phyloP scores from a whole-genome alignment of 805 yeast genomes.

The Cyberlindnera petersonii region DNA sequence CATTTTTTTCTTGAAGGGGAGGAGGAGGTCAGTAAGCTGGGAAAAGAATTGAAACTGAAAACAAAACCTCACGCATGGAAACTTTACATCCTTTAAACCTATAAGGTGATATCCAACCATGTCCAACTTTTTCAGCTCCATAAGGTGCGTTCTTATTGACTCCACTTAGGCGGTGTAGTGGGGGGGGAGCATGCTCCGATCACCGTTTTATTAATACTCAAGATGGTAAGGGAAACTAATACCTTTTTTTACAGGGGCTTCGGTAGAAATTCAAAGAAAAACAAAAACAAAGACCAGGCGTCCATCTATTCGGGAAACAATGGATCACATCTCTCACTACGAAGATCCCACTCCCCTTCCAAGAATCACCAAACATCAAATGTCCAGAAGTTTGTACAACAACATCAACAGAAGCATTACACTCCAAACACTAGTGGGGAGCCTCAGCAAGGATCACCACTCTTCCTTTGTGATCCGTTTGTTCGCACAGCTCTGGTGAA shows the following conservation, averaged over 20 bases:
- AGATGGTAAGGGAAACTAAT: too few species aligned
- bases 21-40: too few species aligned
- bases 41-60: too few species aligned
- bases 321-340: conserved; percentile 44
- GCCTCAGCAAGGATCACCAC: conserved; percentile 24
- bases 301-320: conserved; percentile 38
- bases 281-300: conserved; percentile 32
- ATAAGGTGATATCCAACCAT: too few species aligned
- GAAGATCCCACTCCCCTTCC: conserved; percentile 42
- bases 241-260: conserved; percentile 36
- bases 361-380: conserved; percentile 24
- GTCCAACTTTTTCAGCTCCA: conserved; percentile 18
- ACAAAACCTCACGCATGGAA: too few species aligned
- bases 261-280: conserved; percentile 52
- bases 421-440: conserved; percentile 15
- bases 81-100: too few species aligned
- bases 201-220: too few species aligned
- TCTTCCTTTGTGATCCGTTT: conserved; percentile 88
- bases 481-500: conserved; percentile 92
- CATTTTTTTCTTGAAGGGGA: too few species aligned
- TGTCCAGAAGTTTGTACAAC: conserved; percentile 26
- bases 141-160: conserved; percentile 9
- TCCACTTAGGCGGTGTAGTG: neutral
- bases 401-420: conserved; percentile 23
- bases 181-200: too few species aligned